A percentile compares a stretch with the other conserved stretches of the same genome.
These are phyloP conservation scores for Amborella trichopoda DNA, from an alignment of 164 flowering plant genomes.

Conservation along the genomic window DNA sequence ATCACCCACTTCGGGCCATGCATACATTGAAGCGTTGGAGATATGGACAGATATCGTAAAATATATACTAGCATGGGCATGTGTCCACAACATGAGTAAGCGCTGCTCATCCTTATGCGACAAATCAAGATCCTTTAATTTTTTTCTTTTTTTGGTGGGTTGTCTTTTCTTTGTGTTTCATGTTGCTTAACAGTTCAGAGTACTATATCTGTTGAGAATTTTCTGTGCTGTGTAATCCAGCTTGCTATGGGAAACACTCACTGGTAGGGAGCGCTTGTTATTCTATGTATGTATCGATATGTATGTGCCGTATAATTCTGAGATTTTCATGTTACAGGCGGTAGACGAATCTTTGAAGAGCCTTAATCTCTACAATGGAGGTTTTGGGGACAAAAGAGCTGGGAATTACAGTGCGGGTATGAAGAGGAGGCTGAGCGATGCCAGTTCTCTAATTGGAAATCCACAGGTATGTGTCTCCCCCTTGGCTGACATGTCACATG, in stretches of 20 bases:
- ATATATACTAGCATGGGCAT: conserved; percentile 95
- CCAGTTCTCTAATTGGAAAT: conserved; percentile 88
- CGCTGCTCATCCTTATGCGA: no score
- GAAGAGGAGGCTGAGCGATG: conserved; percentile 98
- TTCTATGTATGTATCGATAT: no score
- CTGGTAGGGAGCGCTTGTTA: conserved; percentile 12
- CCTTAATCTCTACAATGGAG: conserved; percentile 78
- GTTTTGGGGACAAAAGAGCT: conserved; percentile 77
- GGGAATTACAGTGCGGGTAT: conserved; percentile 97
- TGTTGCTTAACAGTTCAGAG: no score
- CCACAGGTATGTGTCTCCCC: conserved; percentile 72
- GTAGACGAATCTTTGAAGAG: conserved; percentile 87
- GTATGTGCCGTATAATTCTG: no score
- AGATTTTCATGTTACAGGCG: conserved; percentile 51
- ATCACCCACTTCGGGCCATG: conserved; percentile 75
- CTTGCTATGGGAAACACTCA: conserved; percentile 79
- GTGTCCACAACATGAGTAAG: conserved; percentile 98
- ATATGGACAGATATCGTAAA: conserved; percentile 84
- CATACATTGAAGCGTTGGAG: conserved; percentile 59
- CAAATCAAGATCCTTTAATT: no score
- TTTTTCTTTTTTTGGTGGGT: no score
- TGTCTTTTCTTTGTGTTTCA: no score
- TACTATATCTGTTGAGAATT: no score
- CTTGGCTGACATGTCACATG: no score
- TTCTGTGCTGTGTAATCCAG: no score